Evolutionary conservation across 2,329 filamentous ascomycete genomes (phyloP), one percentile per base, ranked within the genome.

Genomic region (Apiospora kogelbergensis): DNA sequence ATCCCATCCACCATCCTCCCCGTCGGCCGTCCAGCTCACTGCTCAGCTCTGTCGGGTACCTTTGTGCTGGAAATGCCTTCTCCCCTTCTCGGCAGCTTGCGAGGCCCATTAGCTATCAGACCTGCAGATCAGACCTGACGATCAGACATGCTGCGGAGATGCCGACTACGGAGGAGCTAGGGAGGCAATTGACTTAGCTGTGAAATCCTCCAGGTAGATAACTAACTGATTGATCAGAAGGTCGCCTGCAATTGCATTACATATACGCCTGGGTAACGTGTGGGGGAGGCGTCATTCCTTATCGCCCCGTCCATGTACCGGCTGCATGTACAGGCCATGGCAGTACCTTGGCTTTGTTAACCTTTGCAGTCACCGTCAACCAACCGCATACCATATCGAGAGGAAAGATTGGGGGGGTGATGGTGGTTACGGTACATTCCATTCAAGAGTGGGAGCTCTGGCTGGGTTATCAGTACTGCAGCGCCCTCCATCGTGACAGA

Each of bases 211-310:
- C 15, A 10, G 24, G 24, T 17, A 53, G 15, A 30, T 20, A 57
- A 57, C 6, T 9, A 57, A 20, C 5, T 15, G 48, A 30, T 17
- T 53, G 46, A 53, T 24, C 15, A 33, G 17, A 30, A 30, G 17
- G 6, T 7, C 20, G 24, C 15, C 48, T 30, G 15, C 26, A 15
- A 30, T 57, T 26, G 13, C 11, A 53, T 53, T 57, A 57, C 48
- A 57, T 57, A 20, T n/a, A 5, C 53, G 30, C 6, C 53, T 60
- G 30, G 26, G 26, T 30, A 57, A 37, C 30, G 53, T 60, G 53
- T 60, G 53, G 53, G 53, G 53, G 53, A 60, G 53, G 53, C 53
- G 53, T 60, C 30, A 60, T 60, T 60, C 53, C 53, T 60, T 60
- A 60, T 60, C 53, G 53, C 53, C 20, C 20, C 53, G 20, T 33